These are phyloP conservation scores for Oenanthe javanica DNA, from an alignment of 140 eudicot genomes.

Conservation along the genomic window DNA sequence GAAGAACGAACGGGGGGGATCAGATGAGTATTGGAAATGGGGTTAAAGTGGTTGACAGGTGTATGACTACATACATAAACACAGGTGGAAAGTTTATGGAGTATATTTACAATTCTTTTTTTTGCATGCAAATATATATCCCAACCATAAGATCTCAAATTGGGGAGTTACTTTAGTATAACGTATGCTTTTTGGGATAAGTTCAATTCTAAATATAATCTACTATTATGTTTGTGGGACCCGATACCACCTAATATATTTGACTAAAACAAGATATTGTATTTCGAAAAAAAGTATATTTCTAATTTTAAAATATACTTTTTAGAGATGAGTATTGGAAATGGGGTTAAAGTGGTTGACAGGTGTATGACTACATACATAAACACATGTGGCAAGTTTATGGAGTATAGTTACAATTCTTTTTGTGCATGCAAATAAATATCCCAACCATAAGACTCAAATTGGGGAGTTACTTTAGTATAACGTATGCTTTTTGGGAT, in stretches of 20 bases:
- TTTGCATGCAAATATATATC: neutral
- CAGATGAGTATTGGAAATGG: neutral
- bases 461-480: neutral
- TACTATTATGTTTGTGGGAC: neutral
- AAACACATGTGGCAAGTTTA: too few relatives aligned
- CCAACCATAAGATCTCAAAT: neutral
- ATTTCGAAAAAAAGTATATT: too few relatives aligned
- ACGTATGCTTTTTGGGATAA: neutral
- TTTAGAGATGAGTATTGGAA: too few relatives aligned
- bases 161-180: neutral
- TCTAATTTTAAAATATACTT: too few relatives aligned
- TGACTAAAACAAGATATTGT: too few relatives aligned
- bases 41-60: neutral
- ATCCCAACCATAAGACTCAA: neutral
- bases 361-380: too few relatives aligned
- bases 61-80: neutral
- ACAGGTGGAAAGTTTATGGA: neutral
- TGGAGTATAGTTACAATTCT: neutral
- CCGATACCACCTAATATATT: neutral
- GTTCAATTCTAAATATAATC: neutral
- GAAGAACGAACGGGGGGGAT: neutral
- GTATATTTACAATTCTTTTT: neutral
- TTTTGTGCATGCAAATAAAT: neutral
- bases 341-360: too few relatives aligned
- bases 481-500: neutral